These are phyloP conservation scores for Barbatosphaeria neglecta DNA, from an alignment of 495 filamentous ascomycete species.

Conservation along the genomic window DNA sequence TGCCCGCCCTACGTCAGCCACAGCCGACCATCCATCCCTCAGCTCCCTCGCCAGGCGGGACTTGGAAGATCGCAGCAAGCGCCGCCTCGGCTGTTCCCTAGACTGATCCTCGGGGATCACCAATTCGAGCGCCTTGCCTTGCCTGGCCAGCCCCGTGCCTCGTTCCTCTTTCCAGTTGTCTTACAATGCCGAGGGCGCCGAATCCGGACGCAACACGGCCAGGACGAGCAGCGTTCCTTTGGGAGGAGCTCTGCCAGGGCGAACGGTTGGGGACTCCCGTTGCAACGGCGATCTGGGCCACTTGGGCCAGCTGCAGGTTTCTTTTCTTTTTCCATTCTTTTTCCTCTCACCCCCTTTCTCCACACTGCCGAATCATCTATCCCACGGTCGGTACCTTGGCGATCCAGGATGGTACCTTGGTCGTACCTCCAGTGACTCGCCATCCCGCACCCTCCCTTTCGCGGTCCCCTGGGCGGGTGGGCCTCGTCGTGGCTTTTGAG, in stretches of 20 bases:
- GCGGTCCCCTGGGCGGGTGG: neutral
- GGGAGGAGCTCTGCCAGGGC: no score
- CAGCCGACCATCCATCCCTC: neutral
- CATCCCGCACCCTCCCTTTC: neutral
- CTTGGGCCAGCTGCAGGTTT: neutral
- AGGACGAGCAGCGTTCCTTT: no score
- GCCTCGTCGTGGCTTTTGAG: slow-evolving; percentile 11
- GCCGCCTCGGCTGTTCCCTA: neutral
- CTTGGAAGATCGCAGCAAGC: neutral
- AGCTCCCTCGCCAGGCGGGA: neutral
- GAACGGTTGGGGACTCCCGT: neutral
- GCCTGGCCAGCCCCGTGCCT: neutral
- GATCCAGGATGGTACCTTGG: neutral
- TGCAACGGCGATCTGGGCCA: neutral
- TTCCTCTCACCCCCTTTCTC: neutral
- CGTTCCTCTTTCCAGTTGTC: no score
- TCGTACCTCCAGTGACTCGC: neutral
- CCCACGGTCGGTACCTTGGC: neutral
- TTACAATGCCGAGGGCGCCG: no score
- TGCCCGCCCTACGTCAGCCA: neutral
- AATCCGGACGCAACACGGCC: no score
- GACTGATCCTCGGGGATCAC: neutral
- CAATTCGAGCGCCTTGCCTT: no score
- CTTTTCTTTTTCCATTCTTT: neutral
- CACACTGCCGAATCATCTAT: neutral